phyloP scores from a whole-genome alignment of 1,284 basidiomycete species.

The Bjerkandera adusta region DNA sequence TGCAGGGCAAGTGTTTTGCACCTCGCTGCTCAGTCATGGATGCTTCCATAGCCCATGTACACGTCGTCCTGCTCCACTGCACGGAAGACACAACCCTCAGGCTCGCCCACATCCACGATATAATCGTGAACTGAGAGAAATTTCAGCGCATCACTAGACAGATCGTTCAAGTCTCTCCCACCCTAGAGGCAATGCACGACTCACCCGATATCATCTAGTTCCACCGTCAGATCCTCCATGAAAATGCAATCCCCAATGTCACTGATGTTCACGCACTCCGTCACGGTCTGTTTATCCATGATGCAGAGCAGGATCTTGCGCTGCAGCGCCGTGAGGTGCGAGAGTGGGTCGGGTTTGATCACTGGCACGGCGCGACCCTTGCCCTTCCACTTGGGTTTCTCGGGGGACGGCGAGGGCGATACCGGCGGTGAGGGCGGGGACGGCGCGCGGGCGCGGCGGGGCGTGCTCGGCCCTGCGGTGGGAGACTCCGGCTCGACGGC shows the following conservation, averaged over 20 bases:
- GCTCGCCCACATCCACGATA: conserved; percentile 2
- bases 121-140: conserved; percentile 5
- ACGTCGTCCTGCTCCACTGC: background rate
- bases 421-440: conserved; percentile 1
- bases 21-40: too few species aligned
- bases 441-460: background rate
- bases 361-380: conserved; percentile 9
- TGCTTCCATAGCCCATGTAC: background rate
- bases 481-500: too few species aligned
- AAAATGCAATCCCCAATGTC: background rate
- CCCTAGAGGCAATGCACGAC: background rate
- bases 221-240: background rate
- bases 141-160: conserved; percentile 5
- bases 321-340: conserved; percentile 60
- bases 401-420: background rate
- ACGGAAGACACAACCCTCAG: background rate
- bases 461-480: background rate
- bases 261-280: conserved; percentile 4
- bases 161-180: background rate
- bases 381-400: background rate
- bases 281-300: conserved; percentile 35
- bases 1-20: too few species aligned
- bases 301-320: conserved; percentile 66
- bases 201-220: background rate
- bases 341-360: conserved; percentile 42